Conservation (phyloP, 306 rosid genomes). For the Cercis canadensis region DNA sequence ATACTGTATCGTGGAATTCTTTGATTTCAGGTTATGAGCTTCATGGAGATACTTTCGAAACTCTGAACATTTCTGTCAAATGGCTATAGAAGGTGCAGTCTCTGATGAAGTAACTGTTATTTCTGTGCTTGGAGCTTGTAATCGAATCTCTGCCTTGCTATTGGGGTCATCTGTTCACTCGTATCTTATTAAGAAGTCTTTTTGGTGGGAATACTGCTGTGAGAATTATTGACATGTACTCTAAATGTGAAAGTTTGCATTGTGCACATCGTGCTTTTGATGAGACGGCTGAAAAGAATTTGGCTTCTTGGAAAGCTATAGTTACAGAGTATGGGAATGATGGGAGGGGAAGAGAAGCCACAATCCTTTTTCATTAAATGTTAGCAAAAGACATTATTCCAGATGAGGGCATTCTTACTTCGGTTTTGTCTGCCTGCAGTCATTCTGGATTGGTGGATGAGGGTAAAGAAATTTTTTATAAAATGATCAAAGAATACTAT, state of each 20-base stretch:
- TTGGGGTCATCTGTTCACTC: constrained; percentile 60
- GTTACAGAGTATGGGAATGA: constrained; percentile 62
- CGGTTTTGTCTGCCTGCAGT: constrained; percentile 71
- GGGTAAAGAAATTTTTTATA: constrained; percentile 58
- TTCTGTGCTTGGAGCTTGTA: constrained; percentile 57
- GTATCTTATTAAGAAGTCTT: constrained; percentile 51
- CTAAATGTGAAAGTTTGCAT: constrained; percentile 64
- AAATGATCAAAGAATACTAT: constrained; percentile 49
- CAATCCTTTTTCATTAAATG: constrained; percentile 57
- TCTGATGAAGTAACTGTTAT: constrained; percentile 64
- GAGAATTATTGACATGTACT: constrained; percentile 63
- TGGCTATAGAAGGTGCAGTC: constrained; percentile 47
- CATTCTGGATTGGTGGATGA: constrained; percentile 66
- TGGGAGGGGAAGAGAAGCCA: constrained; percentile 67
- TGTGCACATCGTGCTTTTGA: constrained; percentile 47
- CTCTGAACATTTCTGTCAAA: constrained; percentile 56
- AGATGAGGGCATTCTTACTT: constrained; percentile 63
- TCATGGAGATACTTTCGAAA: constrained; percentile 56
- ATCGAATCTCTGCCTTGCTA: constrained; percentile 54
- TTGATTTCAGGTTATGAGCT: constrained; percentile 62
- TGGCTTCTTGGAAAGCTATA: constrained; percentile 69
- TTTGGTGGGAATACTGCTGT: constrained; percentile 52
- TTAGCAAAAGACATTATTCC: constrained; percentile 46
- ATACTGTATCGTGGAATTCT: constrained; percentile 64
- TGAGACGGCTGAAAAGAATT: constrained; percentile 57